These are phyloP conservation scores for Fomes fomentarius DNA, from an alignment of 1,284 basidiomycete species.

Conservation along the genomic window DNA sequence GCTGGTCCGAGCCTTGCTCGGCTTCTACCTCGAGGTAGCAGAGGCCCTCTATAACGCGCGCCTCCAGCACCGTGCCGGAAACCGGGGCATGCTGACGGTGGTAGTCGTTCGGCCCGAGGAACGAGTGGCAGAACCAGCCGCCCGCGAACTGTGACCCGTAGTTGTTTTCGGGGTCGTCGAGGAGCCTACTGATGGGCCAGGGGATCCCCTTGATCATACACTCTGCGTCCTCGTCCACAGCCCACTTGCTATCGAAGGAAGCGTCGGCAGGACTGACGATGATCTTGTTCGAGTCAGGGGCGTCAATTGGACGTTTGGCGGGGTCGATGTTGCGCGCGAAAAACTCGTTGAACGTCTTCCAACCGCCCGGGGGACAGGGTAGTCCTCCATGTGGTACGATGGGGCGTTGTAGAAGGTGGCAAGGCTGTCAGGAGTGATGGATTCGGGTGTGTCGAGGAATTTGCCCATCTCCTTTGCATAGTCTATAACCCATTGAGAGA, in stretches of 20 bases:
- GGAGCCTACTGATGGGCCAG: constrained; percentile 24
- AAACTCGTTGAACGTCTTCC: constrained; percentile 29
- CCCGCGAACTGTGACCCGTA: constrained; percentile 18
- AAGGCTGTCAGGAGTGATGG: constrained; percentile 16
- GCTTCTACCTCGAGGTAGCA: constrained; percentile 25
- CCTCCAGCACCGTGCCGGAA: constrained; percentile 22
- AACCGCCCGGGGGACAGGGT: constrained; percentile 18
- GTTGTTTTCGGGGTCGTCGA: constrained; percentile 10
- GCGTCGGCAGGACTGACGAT: constrained; percentile 27
- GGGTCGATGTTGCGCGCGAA: constrained; percentile 23
- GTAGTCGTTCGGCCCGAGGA: constrained; percentile 26
- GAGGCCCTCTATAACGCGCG: constrained; percentile 24
- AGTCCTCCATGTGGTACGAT: constrained; percentile 26
- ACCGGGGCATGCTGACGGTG: constrained; percentile 29
- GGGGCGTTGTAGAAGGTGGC: constrained; percentile 14
- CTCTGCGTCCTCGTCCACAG: constrained; percentile 13
- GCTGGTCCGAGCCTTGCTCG: not conserved
- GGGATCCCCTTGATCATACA: constrained; percentile 22
- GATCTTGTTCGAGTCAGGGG: constrained; percentile 3
- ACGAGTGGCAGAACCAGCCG: constrained; percentile 25
- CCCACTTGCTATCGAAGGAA: constrained; percentile 21
- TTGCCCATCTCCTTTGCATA: constrained; percentile 24
- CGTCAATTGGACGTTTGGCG: constrained; percentile 17
- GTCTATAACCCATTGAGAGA: constrained; percentile 23
- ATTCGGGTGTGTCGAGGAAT: constrained; percentile 20